phyloP scores from a whole-genome alignment of 495 filamentous ascomycete genomes.

The Patellaria atrata region DNA sequence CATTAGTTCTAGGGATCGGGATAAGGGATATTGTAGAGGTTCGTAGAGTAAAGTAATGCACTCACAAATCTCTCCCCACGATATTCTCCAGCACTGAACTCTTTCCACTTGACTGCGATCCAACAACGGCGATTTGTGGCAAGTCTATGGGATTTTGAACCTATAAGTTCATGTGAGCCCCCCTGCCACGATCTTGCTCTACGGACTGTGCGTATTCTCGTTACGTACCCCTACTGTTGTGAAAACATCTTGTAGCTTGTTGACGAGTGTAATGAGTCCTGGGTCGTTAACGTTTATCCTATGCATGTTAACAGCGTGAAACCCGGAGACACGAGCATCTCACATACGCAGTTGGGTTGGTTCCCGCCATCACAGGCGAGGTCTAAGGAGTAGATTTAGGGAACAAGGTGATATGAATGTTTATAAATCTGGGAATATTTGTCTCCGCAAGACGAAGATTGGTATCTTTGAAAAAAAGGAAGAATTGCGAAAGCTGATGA shows the following conservation, averaged over 20 bases:
- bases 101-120: slow-evolving; percentile 98
- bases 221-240: slow-evolving; percentile 84
- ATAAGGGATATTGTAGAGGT: slow-evolving; percentile 4
- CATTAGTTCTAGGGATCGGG: slow-evolving; percentile 16
- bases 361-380: slow-evolving; percentile 26
- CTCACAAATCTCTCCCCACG: slow-evolving; percentile 96
- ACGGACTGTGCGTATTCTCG: neutral
- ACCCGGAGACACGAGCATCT: slow-evolving; percentile 4
- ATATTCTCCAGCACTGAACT: slow-evolving; percentile 99
- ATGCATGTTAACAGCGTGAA: slow-evolving; percentile 11
- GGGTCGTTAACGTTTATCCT: slow-evolving; percentile 75
- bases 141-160: slow-evolving; percentile 98
- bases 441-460: too few species aligned
- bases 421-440: too few species aligned
- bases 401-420: too few species aligned
- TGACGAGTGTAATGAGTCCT: slow-evolving; percentile 80
- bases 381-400: too few species aligned
- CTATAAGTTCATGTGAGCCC: too few species aligned
- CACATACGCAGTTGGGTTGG: slow-evolving; percentile 26
- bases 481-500: too few species aligned
- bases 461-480: too few species aligned
- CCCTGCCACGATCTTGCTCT: neutral
- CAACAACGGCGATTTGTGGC: slow-evolving; percentile 96
- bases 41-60: slow-evolving; percentile 10
- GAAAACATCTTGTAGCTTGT: slow-evolving; percentile 99